Base-by-base conservation (phyloP, 1,284 basidiomycete species). In the Cystobasidium slooffiae region DNA sequence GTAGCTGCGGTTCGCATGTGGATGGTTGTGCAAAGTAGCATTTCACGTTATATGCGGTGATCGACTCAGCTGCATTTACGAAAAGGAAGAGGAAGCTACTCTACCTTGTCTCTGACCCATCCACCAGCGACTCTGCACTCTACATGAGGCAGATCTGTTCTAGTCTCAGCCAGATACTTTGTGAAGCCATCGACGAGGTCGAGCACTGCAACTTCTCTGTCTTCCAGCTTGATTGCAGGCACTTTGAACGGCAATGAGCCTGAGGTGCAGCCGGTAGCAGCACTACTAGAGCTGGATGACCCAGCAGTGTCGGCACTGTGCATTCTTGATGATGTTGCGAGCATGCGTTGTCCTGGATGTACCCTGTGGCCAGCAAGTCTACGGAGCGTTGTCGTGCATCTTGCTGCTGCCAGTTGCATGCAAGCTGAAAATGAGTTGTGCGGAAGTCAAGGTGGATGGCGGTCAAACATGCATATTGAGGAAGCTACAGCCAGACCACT, bases 41-140 rank as follows among this genome's bases (percentile, higher is more conserved):
- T 31, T n/a, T 49, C 24, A 52, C 22, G 39, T 9, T 7, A 10
- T 6, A 9, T 31, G 9, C 7, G 46, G n/a, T 65, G 62, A 65
- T 49, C 62, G 47, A 37, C 47, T 43, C 43, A 58, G 10, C 20
- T 14, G 8, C 20, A 59, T n/a, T 7, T 39, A 9, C 24, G 31
- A 51, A 24, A 51, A 22, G 6, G 14, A 52, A 44, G 46, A 43
- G 31, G n/a, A 16, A 24, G 31, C 20, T 37, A n/a, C 6, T 84
- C 82, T 78, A 93, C 94, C 89, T 99, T 99, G 84, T 99, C 96
- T 79, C 80, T 59, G 10, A 80, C 80, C 79, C 79, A 81, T 5
- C 80, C 80, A 9, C 80, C 80, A 8, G 80, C 80, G 22, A 81
- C 75, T 18, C 80, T 62, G 37, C 80, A 75, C 53, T 79, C 78